These are phyloP conservation scores for Leishmania major DNA, from an alignment of 208 protist species.

Conservation along the genomic window DNA sequence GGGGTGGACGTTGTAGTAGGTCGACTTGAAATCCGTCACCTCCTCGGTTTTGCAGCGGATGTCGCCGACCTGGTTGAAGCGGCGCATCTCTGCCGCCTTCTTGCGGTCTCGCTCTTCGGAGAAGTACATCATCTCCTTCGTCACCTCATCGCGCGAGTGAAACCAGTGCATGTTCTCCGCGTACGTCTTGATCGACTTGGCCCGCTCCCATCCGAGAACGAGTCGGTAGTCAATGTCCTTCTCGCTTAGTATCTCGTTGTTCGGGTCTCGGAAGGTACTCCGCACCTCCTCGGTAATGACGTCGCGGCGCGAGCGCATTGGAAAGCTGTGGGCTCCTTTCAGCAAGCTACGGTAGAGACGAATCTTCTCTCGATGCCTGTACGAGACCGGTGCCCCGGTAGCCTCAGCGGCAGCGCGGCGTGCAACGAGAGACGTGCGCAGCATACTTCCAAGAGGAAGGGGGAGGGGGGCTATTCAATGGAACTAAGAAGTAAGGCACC, in stretches of 20 bases:
- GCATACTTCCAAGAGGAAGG: conserved; percentile 8
- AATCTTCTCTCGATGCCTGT: conserved; percentile 72
- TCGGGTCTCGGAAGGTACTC: conserved; percentile 72
- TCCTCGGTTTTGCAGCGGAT: conserved; percentile 64
- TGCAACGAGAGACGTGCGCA: background rate
- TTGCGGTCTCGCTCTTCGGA: conserved; percentile 71
- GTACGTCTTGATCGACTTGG: conserved; percentile 72
- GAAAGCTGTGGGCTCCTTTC: conserved; percentile 75
- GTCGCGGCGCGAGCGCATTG: conserved; percentile 79
- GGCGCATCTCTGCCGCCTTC: conserved; percentile 49
- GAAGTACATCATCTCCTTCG: conserved; percentile 82
- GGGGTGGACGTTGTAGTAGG: conserved; percentile 88
- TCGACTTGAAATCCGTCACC: conserved; percentile 86
- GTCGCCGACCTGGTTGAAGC: conserved; percentile 58
- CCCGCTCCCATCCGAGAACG: conserved; percentile 82
- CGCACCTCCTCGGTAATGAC: conserved; percentile 81
- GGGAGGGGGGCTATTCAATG: background rate
- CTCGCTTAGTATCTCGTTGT: conserved; percentile 52
- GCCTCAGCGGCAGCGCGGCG: conserved; percentile 1
- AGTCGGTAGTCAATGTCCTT: conserved; percentile 80
- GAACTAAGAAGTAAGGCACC: background rate
- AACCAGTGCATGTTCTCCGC: conserved; percentile 93
- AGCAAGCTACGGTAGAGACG: conserved; percentile 74
- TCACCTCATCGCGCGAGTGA: conserved; percentile 87
- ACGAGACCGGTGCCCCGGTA: conserved; percentile 25